Evolutionary conservation across 2,329 filamentous ascomycete species (phyloP), one percentile per base, ranked within the genome.

Genomic region (Podosphaera fusca): DNA sequence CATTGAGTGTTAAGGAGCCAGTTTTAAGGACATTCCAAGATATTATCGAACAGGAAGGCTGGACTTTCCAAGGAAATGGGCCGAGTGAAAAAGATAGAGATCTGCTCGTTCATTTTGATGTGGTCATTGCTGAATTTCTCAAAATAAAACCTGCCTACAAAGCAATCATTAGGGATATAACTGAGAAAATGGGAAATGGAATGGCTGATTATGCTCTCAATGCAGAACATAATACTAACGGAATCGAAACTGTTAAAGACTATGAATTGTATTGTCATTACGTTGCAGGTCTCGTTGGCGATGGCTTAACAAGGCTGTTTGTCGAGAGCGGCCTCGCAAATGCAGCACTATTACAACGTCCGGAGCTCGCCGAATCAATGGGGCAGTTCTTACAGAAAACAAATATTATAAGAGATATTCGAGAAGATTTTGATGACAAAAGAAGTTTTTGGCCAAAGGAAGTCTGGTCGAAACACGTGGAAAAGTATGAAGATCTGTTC

Each of bases 221-320:
- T 65, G 82, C 86, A 12, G 86, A 92, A 64, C 78, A 85, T 70
- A 87, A 88, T 64, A 73, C 78, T 62, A 80, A 87, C 59, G 87
- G 87, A 53, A 83, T 96, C 59, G 77, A 87, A 67, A 90, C 85
- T 0, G 72, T 94, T 63, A 77, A 83, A 56, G 89, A 96, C 64
- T 98, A 96, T 70, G 89, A 98, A 72, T 74, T 89, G 57, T 98
- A 98, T 75, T 98, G 92, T 72, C 88, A 94, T 70, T 96, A 96
- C 67, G 92, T 98, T 35, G 92, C 92, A n/a, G 92, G 92, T 35
- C 75, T 98, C n/a, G 92, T 98, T 38, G 92, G 92, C 58, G 90
- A 96, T 70, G 92, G 92, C 49, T 72, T 92, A 60, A 98, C 92
- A 1, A 80, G 85, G 31, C 75, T 98, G 30, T 96, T 98, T 63